Percentiles rank a stretch among this genome's conserved stretches.
These are phyloP conservation scores for Diaporthe sp. DNA, from an alignment of 2,329 filamentous ascomycete species.

Conservation along the genomic window DNA sequence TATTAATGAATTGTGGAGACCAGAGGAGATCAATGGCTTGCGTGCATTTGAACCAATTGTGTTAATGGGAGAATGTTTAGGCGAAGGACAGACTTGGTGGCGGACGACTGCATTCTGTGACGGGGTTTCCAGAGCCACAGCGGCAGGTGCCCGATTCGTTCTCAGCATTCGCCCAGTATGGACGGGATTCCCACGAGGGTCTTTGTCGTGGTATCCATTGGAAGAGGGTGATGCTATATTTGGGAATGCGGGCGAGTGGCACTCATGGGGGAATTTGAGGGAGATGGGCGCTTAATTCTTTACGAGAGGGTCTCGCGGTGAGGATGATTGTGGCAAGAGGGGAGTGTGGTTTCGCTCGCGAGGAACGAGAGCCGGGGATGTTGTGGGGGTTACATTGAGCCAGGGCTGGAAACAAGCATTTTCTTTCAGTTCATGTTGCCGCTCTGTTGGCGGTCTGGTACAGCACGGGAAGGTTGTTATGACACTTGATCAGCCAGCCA, in stretches of 20 bases:
- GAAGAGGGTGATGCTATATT: not conserved
- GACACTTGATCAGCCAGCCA: not conserved
- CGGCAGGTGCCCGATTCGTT: not conserved
- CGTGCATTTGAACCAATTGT: not conserved
- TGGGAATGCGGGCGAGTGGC: not conserved
- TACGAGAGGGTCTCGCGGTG: not conserved
- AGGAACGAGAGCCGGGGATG: not conserved
- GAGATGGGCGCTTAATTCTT: constrained; percentile 10
- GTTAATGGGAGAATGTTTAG: not conserved
- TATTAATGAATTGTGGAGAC: constrained; percentile 28
- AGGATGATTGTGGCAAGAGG: not conserved
- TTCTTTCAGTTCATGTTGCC: not conserved
- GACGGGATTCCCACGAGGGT: not conserved
- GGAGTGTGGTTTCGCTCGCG: not conserved
- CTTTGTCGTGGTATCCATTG: not conserved
- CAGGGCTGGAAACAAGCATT: constrained; percentile 18
- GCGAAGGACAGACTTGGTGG: not conserved
- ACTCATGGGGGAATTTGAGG: not conserved
- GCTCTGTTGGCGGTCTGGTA: not conserved
- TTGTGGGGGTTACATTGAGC: not conserved
- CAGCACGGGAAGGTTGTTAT: not conserved
- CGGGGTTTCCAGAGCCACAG: not conserved
- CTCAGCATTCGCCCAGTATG: not conserved
- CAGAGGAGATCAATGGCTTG: not conserved
- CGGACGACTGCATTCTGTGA: not conserved